Evolutionary conservation across 2,329 filamentous ascomycete species (phyloP).

Genomic region (Claviceps fusiformis): DNA sequence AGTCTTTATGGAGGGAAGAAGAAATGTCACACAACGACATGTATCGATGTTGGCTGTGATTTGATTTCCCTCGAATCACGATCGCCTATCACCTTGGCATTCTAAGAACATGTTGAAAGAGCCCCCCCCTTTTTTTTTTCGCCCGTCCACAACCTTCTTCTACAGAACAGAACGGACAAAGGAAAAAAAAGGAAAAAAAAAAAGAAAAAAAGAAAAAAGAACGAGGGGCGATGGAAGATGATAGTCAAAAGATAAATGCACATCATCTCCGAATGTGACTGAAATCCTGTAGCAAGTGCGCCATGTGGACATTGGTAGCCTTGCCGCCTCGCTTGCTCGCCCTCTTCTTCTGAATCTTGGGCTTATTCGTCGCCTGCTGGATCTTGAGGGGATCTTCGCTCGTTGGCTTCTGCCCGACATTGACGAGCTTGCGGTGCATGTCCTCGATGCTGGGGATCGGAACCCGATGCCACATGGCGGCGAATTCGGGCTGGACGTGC

Average conservation of each 20-base stretch:
- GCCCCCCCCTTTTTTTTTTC: background rate
- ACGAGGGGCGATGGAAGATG: no score
- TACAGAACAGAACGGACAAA: background rate
- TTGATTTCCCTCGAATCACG: background rate
- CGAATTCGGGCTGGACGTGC: slow-evolving; percentile 69
- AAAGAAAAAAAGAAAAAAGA: background rate
- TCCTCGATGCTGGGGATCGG: slow-evolving; percentile 63
- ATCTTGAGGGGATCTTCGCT: slow-evolving; percentile 58
- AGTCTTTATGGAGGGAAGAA: background rate
- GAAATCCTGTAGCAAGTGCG: slow-evolving; percentile 64
- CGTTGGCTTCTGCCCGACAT: slow-evolving; percentile 70
- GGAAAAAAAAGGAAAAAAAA: background rate
- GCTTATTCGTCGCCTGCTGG: slow-evolving; percentile 32
- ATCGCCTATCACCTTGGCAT: background rate
- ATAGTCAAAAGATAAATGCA: background rate
- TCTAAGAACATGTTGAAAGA: background rate
- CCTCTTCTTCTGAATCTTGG: slow-evolving; percentile 63
- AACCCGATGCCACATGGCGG: slow-evolving; percentile 68
- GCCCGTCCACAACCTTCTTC: background rate
- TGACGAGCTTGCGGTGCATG: slow-evolving; percentile 62
- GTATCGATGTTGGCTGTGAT: background rate
- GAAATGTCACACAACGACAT: no score
- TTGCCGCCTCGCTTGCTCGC: slow-evolving; percentile 56
- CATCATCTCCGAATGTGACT: slow-evolving; percentile 30
- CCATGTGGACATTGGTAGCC: slow-evolving; percentile 81